A percentile compares a stretch with the other conserved stretches of the same genome.
phyloP scores from a whole-genome alignment of 441 rosid species.

The Bocquillonia castaneifolia region DNA sequence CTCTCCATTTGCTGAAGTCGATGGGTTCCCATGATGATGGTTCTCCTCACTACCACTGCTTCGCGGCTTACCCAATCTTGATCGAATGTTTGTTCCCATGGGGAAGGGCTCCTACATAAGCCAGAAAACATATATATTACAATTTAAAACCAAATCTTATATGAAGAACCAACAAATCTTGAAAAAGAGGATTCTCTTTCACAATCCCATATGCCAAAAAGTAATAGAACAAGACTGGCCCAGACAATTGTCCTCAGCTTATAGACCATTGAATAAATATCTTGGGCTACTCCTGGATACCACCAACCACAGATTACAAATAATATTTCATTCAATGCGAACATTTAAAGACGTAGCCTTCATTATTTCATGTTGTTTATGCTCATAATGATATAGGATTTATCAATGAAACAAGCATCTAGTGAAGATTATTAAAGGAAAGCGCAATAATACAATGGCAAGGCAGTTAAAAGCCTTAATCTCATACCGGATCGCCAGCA shows the following conservation, averaged over 20 bases:
- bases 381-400: not conserved
- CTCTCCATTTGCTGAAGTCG: slow-evolving; percentile 38
- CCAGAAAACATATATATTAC: not conserved
- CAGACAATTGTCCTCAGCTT: not conserved
- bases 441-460: no score
- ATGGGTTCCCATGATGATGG: slow-evolving; percentile 30
- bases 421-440: no score
- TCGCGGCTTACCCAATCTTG: slow-evolving; percentile 50
- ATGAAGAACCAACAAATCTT: not conserved
- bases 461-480: not conserved
- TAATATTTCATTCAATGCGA: not conserved
- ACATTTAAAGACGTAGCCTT: not conserved
- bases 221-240: not conserved
- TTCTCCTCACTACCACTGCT: slow-evolving; percentile 30
- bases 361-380: not conserved
- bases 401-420: slow-evolving; percentile 4
- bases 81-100: slow-evolving; percentile 51
- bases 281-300: not conserved
- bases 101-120: slow-evolving; percentile 58
- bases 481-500: slow-evolving; percentile 70
- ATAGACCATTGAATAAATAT: not conserved
- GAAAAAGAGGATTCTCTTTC: not conserved
- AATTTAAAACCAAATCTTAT: not conserved
- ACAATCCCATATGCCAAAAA: not conserved
- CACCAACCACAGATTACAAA: not conserved